Conservation (phyloP, 352 stramenopile species). For the Phytophthora idaei region DNA sequence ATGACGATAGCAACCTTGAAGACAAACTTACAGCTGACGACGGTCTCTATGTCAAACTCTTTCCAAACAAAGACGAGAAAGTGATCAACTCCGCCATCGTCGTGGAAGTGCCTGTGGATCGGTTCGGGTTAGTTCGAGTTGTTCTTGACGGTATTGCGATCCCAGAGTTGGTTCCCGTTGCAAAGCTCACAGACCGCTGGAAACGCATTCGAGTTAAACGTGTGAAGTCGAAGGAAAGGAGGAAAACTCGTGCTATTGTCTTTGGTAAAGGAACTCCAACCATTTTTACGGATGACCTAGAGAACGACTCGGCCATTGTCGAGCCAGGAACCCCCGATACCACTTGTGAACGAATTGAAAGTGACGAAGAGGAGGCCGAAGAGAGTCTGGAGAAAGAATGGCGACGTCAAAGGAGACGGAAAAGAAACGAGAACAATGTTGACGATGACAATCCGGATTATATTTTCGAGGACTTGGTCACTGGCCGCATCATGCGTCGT, state of each 20-base stretch:
- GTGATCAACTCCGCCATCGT: conserved; percentile 66
- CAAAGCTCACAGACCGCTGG: conserved; percentile 69
- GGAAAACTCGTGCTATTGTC: conserved; percentile 49
- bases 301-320: conserved; percentile 23
- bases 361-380: conserved; percentile 40
- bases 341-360: conserved; percentile 39
- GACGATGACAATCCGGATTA: conserved; percentile 39
- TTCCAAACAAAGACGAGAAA: conserved; percentile 49
- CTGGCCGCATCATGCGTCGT: conserved; percentile 43
- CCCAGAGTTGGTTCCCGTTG: conserved; percentile 52
- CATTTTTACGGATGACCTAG: conserved; percentile 12
- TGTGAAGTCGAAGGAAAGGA: conserved; percentile 34
- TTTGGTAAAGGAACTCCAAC: conserved; percentile 42
- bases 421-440: conserved; percentile 11
- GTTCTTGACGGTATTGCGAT: conserved; percentile 63
- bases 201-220: conserved; percentile 60
- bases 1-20: neutral
- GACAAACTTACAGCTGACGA: conserved; percentile 34
- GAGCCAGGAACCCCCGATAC: conserved; percentile 36
- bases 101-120: conserved; percentile 51
- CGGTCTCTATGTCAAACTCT: conserved; percentile 70
- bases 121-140: conserved; percentile 65
- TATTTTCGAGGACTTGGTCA: conserved; percentile 65
- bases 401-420: conserved; percentile 24
- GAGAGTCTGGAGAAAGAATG: conserved; percentile 30